Evolutionary conservation across 495 filamentous ascomycete species (phyloP).

Genomic region (Aspergillus ostianus): DNA sequence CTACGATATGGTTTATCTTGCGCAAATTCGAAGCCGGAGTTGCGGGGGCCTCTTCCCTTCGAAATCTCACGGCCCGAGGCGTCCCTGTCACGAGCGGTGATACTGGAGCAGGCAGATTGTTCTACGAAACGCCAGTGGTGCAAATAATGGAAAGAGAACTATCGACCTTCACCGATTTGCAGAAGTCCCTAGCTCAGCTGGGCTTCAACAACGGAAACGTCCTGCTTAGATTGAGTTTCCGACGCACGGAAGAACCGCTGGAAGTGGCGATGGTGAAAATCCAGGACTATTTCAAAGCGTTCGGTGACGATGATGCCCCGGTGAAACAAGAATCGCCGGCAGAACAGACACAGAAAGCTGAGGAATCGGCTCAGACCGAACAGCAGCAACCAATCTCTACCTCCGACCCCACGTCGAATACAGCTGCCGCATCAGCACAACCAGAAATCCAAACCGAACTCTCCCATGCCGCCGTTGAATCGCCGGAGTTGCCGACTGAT

Average conservation of each 20-base stretch:
- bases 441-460: constrained; percentile 22
- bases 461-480: constrained; percentile 18
- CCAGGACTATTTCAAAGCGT: constrained; percentile 59
- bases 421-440: constrained; percentile 21
- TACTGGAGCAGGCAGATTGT: constrained; percentile 68
- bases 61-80: constrained; percentile 78
- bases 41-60: constrained; percentile 50
- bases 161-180: constrained; percentile 71
- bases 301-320: constrained; percentile 30
- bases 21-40: constrained; percentile 79
- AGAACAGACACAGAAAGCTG: constrained; percentile 14
- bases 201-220: constrained; percentile 81
- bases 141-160: constrained; percentile 77
- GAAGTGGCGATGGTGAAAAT: constrained; percentile 86
- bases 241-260: constrained; percentile 69
- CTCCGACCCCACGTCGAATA: constrained; percentile 11
- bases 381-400: constrained; percentile 7
- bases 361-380: constrained; percentile 19
- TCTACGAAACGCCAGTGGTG: constrained; percentile 83
- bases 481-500: constrained; percentile 15
- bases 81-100: constrained; percentile 56
- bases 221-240: constrained; percentile 74
- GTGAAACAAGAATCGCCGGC: constrained; percentile 13
- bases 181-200: constrained; percentile 82
- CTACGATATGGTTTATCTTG: constrained; percentile 81